Percentiles rank a stretch among this genome's conserved stretches.
Conservation (phyloP, 2,329 filamentous ascomycete species). For the Trichoderma arundinaceum region DNA sequence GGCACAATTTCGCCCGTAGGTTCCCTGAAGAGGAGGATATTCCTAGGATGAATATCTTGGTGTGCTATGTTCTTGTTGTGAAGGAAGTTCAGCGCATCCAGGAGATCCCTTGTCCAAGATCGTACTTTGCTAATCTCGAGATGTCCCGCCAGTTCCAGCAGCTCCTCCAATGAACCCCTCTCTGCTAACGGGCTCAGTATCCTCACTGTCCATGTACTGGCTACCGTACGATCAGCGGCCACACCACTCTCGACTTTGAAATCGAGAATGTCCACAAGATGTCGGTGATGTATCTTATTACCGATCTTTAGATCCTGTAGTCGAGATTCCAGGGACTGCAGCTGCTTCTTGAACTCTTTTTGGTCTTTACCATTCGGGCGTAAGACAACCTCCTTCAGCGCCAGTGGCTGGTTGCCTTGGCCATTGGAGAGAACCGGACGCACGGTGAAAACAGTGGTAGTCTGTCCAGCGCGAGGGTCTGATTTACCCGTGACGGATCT, state of each 20-base stretch:
- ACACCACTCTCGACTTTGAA: slow-evolving; percentile 73
- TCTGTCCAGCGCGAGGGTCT: slow-evolving; percentile 66
- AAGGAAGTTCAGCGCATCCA: slow-evolving; percentile 86
- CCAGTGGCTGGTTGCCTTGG: slow-evolving; percentile 65
- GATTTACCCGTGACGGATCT: slow-evolving; percentile 73
- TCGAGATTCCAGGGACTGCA: slow-evolving; percentile 76
- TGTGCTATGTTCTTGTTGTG: slow-evolving; percentile 86
- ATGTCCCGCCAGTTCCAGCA: slow-evolving; percentile 78
- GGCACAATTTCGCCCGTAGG: slow-evolving; percentile 70
- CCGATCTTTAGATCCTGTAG: slow-evolving; percentile 76
- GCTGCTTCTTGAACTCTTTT: slow-evolving; percentile 72
- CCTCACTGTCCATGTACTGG: slow-evolving; percentile 70
- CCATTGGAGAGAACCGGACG: slow-evolving; percentile 66
- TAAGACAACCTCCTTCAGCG: slow-evolving; percentile 74
- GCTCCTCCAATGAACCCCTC: slow-evolving; percentile 80
- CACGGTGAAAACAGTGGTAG: slow-evolving; percentile 74
- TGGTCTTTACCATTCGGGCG: slow-evolving; percentile 62
- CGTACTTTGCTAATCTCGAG: slow-evolving; percentile 77
- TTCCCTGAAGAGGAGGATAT: slow-evolving; percentile 77
- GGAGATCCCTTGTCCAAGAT: slow-evolving; percentile 87
- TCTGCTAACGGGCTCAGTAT: slow-evolving; percentile 78
- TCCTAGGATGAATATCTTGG: slow-evolving; percentile 78
- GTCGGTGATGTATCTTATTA: slow-evolving; percentile 75
- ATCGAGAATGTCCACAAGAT: slow-evolving; percentile 79
- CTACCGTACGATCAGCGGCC: slow-evolving; percentile 46